Evolutionary conservation across 495 filamentous ascomycete genomes (phyloP).

Genomic region (Cairneyella variabilis): DNA sequence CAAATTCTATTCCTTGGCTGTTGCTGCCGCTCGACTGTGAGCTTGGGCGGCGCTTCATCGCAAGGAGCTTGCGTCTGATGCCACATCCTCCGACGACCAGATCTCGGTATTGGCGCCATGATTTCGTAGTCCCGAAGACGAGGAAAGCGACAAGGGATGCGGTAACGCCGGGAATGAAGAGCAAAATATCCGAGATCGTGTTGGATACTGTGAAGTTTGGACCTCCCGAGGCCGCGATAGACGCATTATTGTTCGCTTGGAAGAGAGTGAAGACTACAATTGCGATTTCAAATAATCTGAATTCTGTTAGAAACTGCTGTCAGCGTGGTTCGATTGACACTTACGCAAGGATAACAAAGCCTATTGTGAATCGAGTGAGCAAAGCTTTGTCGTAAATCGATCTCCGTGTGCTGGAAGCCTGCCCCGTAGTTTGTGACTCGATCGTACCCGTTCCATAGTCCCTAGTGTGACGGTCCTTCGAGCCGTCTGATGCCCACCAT

Average conservation of each 20-base stretch:
- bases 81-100: conserved; percentile 16
- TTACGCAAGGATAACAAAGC: conserved; percentile 38
- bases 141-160: conserved; percentile 31
- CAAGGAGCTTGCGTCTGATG: not conserved
- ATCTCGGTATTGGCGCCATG: conserved; percentile 21
- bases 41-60: not conserved
- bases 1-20: conserved; percentile 14
- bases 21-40: not conserved
- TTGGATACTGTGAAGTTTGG: conserved; percentile 33
- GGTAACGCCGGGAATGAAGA: conserved; percentile 40
- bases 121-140: conserved; percentile 23
- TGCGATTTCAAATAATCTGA: conserved; percentile 34
- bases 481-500: conserved; percentile 19
- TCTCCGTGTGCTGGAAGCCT: conserved; percentile 18
- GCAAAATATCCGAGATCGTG: conserved; percentile 36
- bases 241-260: conserved; percentile 32
- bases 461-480: not conserved
- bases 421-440: not conserved
- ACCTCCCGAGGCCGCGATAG: conserved; percentile 27
- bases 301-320: not conserved
- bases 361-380: conserved; percentile 41
- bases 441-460: not conserved
- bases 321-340: not conserved
- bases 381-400: conserved; percentile 45
- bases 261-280: conserved; percentile 38